Percentiles rank a stretch among this genome's conserved stretches.
These are phyloP conservation scores for Phytophthora cactorum DNA, from an alignment of 352 stramenopile genomes.

Conservation along the genomic window DNA sequence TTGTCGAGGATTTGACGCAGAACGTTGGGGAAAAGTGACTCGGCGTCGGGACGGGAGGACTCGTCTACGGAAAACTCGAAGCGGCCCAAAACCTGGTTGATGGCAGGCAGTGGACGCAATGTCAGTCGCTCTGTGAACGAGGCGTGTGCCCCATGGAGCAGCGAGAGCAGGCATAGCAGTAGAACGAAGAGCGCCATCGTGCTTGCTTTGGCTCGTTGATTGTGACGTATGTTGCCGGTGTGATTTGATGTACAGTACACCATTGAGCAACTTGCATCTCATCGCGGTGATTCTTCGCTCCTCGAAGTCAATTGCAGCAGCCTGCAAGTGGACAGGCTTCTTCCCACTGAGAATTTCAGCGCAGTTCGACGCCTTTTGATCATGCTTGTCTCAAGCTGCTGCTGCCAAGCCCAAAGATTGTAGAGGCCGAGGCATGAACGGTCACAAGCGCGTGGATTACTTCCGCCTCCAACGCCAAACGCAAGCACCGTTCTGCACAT, in stretches of 20 bases:
- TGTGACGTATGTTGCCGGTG: conserved; percentile 6
- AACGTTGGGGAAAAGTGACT: conserved; percentile 54
- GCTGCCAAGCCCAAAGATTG: too few relatives aligned
- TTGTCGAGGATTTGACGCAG: conserved; percentile 76
- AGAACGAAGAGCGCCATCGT: conserved; percentile 16
- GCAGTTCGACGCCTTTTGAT: too few relatives aligned
- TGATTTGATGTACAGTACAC: neutral
- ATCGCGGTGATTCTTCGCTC: too few relatives aligned
- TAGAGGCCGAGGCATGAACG: neutral
- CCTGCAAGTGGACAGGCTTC: neutral
- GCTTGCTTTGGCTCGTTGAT: neutral
- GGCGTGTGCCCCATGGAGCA: conserved; percentile 20
- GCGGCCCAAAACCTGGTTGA: conserved; percentile 57
- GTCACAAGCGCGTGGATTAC: conserved; percentile 3
- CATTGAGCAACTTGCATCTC: conserved; percentile 1
- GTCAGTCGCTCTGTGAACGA: conserved; percentile 59
- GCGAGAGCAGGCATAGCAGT: conserved; percentile 25
- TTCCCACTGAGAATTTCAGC: neutral
- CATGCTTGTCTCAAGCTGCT: too few relatives aligned
- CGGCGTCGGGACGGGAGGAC: neutral
- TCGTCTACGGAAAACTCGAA: conserved; percentile 60
- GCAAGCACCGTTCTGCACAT: neutral
- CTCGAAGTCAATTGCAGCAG: too few relatives aligned
- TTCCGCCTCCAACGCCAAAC: neutral
- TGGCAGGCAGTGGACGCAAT: conserved; percentile 54